A percentile compares a stretch with the other conserved stretches of the same genome.
Conservation (phyloP, 768 basidiomycete species). For the Chalciporus pseudorubinellus region DNA sequence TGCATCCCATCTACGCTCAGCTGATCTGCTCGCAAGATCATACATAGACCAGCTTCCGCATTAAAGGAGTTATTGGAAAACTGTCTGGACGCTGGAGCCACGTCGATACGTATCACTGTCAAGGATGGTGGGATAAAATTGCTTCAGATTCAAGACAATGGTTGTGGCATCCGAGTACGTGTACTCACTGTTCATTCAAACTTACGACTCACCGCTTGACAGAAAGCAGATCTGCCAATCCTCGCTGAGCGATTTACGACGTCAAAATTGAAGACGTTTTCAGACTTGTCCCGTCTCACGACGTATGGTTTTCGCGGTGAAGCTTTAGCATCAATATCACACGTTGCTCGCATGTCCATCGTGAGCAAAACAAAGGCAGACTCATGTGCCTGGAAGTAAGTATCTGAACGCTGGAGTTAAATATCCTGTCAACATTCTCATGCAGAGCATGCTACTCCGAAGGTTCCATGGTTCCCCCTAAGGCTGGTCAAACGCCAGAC, state of each 20-base stretch:
- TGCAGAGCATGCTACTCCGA: slow-evolving; percentile 79
- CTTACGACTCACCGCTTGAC: background rate
- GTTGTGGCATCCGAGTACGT: slow-evolving; percentile 87
- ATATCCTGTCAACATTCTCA: slow-evolving; percentile 4
- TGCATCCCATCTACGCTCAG: background rate
- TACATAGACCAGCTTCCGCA: slow-evolving; percentile 89
- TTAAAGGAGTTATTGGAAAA: slow-evolving; percentile 97
- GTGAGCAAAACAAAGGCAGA: slow-evolving; percentile 87
- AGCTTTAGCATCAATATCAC: slow-evolving; percentile 93
- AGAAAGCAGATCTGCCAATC: slow-evolving; percentile 88
- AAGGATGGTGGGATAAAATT: slow-evolving; percentile 97
- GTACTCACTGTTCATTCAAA: background rate
- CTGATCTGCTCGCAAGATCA: slow-evolving; percentile 50
- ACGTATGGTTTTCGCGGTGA: slow-evolving; percentile 98
- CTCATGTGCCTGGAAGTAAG: slow-evolving; percentile 91
- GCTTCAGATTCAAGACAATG: slow-evolving; percentile 95
- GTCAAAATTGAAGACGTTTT: slow-evolving; percentile 83
- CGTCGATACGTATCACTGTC: slow-evolving; percentile 79
- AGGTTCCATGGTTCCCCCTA: slow-evolving; percentile 66
- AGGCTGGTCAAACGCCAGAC: slow-evolving; percentile 67
- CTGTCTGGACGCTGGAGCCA: slow-evolving; percentile 88
- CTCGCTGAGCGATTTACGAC: slow-evolving; percentile 95
- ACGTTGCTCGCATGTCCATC: slow-evolving; percentile 85
- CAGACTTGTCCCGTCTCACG: slow-evolving; percentile 76
- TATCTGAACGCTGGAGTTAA: background rate